These are phyloP conservation scores for Ceriops decandra DNA, from an alignment of 345 rosid genomes.

Conservation along the genomic window DNA sequence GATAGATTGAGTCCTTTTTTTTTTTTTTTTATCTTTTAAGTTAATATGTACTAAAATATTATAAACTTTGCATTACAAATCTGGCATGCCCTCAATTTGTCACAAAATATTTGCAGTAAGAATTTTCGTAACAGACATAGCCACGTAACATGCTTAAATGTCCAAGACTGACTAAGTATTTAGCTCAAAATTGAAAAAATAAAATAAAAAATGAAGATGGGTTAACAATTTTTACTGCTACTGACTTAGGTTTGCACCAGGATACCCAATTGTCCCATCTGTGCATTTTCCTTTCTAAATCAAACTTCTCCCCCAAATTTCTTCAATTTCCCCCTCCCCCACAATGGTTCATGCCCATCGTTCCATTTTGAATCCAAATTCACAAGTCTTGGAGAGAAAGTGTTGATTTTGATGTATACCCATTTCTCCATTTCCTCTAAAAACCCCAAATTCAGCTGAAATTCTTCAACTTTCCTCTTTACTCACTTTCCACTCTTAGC, in stretches of 20 bases:
- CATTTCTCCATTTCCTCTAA: not conserved
- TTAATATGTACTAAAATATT: no score
- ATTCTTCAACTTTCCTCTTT: slow-evolving; percentile 36
- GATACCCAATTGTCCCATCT: slow-evolving; percentile 3
- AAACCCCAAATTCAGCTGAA: not conserved
- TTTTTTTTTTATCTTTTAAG: no score
- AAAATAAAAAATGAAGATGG: no score
- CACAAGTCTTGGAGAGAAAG: not conserved
- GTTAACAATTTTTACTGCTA: not conserved
- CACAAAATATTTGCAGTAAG: no score
- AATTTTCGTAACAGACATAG: no score
- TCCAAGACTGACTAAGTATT: not conserved
- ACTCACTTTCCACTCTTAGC: slow-evolving; percentile 70
- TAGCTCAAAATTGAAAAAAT: not conserved
- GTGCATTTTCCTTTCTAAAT: not conserved
- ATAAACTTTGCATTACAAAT: no score
- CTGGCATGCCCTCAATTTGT: no score
- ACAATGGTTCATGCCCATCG: not conserved
- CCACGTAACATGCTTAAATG: no score
- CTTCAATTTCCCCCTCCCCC: not conserved
- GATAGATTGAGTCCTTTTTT: no score
- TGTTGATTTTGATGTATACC: slow-evolving; percentile 2
- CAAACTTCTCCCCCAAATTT: not conserved
- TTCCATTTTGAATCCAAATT: slow-evolving; percentile 2
- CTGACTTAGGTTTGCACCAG: not conserved